Evolutionary conservation across 331 rosid genomes (phyloP).

Genomic region (Cucumis variabilis): DNA sequence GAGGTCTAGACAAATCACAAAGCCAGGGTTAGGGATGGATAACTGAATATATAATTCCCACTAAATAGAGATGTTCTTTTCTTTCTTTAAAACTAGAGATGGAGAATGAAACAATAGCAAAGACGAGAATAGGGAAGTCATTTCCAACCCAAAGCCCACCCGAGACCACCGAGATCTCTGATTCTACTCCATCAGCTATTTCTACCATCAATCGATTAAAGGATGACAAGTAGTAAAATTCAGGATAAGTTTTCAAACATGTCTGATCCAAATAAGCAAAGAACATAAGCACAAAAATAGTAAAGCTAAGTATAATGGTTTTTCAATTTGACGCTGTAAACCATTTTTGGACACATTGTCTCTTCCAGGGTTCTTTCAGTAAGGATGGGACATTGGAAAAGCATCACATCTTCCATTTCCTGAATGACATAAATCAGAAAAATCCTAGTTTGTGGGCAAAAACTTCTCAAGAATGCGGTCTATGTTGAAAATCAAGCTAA

Average conservation of each 20-base stretch:
- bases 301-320: neutral
- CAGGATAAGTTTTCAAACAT: neutral
- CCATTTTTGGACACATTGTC: neutral
- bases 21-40: neutral
- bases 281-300: neutral
- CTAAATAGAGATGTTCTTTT: too few relatives aligned
- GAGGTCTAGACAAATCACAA: neutral
- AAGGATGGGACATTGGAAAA: slow-evolving; percentile 6
- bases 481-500: slow-evolving; percentile 20
- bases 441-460: slow-evolving; percentile 6
- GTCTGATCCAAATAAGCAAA: neutral
- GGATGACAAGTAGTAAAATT: neutral
- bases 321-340: slow-evolving; percentile 1
- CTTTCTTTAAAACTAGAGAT: too few relatives aligned
- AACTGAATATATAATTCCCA: neutral
- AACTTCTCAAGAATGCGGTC: neutral
- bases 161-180: too few relatives aligned
- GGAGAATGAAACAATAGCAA: too few relatives aligned
- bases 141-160: too few relatives aligned
- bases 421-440: neutral
- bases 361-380: neutral
- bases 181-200: too few relatives aligned
- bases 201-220: neutral
- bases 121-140: too few relatives aligned
- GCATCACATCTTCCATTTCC: slow-evolving; percentile 17